These are phyloP conservation scores for Mycena haematopus DNA, from an alignment of 768 basidiomycete genomes.

Conservation along the genomic window DNA sequence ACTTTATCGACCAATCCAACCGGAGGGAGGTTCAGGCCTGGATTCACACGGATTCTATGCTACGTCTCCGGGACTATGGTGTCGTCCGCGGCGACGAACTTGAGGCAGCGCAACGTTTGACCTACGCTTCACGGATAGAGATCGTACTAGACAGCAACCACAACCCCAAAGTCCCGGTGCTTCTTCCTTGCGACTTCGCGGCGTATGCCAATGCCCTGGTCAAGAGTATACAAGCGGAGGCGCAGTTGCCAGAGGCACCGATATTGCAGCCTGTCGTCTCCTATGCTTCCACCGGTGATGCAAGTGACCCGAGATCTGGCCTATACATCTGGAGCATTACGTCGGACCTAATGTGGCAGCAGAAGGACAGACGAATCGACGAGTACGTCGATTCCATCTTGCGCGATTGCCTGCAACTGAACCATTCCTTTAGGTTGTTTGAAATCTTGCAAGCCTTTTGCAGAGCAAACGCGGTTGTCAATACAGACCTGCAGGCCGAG, in stretches of 20 bases:
- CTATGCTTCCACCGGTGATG: not conserved
- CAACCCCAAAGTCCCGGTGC: not conserved
- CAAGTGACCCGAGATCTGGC: not conserved
- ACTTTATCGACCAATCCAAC: not conserved
- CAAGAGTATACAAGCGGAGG: not conserved
- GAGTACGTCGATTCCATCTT: not conserved
- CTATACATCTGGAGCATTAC: not conserved
- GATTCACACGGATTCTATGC: not conserved
- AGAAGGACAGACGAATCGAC: not conserved
- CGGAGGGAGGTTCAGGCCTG: not conserved
- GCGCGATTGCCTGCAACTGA: too few relatives aligned
- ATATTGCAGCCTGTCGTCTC: not conserved
- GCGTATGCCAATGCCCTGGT: not conserved
- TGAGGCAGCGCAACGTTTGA: not conserved
- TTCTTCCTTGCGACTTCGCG: slow-evolving; percentile 6
- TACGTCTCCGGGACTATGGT: not conserved
- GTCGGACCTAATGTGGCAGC: not conserved
- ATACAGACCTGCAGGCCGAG: too few relatives aligned
- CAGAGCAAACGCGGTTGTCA: not conserved
- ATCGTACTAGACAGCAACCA: not conserved
- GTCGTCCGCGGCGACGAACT: not conserved
- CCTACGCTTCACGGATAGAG: not conserved
- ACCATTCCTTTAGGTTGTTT: not conserved
- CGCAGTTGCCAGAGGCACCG: not conserved
- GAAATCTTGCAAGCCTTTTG: not conserved